phyloP scores from a whole-genome alignment of 768 basidiomycete genomes.

The Phaeolepiota aurea region DNA sequence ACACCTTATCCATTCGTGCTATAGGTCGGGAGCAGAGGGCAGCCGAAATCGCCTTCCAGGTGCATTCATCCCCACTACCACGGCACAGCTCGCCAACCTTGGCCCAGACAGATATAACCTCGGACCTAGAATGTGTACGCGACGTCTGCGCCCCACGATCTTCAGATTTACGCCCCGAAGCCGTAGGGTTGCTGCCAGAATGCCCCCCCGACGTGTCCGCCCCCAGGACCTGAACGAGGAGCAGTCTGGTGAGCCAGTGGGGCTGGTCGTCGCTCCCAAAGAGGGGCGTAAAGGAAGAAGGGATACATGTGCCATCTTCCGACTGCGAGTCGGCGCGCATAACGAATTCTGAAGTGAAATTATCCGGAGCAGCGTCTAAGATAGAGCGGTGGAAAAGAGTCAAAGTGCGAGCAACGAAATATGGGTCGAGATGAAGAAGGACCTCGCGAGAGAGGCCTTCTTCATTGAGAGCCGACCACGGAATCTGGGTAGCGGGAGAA shows the following conservation, averaged over 20 bases:
- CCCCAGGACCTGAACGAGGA: conserved; percentile 64
- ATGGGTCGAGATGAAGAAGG: conserved; percentile 54
- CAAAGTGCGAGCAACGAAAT: conserved; percentile 55
- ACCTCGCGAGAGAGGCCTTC: conserved; percentile 66
- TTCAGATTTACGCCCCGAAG: conserved; percentile 24
- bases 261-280: conserved; percentile 66
- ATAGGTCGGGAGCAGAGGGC: conserved; percentile 70
- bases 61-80: conserved; percentile 66
- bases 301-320: conserved; percentile 6
- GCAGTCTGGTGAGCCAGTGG: conserved; percentile 74
- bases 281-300: conserved; percentile 22
- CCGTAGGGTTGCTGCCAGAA: conserved; percentile 9
- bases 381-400: conserved; percentile 50
- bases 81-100: conserved; percentile 68
- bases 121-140: conserved; percentile 64
- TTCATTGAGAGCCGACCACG: conserved; percentile 47
- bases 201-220: conserved; percentile 36
- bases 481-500: conserved; percentile 14
- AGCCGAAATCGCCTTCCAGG: conserved; percentile 67
- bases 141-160: conserved; percentile 31
- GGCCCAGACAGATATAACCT: conserved; percentile 67
- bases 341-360: conserved; percentile 39
- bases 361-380: conserved; percentile 42
- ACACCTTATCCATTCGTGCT: conserved; percentile 69
- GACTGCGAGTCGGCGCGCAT: conserved; percentile 19